These are phyloP conservation scores for Sphenostylis stenocarpa DNA, from an alignment of 306 rosid species.

Conservation along the genomic window DNA sequence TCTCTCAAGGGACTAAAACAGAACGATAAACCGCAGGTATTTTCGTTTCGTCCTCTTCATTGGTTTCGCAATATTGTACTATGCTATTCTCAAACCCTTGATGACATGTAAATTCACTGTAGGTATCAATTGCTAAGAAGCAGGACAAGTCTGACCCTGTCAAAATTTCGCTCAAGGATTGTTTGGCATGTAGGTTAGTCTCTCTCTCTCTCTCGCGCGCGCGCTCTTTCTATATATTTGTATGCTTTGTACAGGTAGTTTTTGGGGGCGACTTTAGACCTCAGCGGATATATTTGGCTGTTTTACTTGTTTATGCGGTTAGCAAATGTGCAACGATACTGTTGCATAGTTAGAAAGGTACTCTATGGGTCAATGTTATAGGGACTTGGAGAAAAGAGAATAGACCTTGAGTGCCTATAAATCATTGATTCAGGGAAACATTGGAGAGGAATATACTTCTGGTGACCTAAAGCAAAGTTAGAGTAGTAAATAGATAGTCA, in stretches of 20 bases:
- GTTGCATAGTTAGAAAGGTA: not conserved
- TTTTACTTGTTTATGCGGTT: not conserved
- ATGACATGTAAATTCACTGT: not conserved
- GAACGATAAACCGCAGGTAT: conserved; percentile 61
- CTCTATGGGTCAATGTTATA: not conserved
- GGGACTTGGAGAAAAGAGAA: not conserved
- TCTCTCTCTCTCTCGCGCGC: not conserved
- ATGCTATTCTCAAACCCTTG: not conserved
- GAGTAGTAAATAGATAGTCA: not conserved
- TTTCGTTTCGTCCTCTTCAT: not conserved
- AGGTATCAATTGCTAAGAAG: conserved; percentile 63
- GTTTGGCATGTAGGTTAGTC: conserved; percentile 93
- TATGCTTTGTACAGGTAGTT: not conserved
- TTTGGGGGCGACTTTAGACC: not conserved
- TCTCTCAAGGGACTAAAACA: conserved; percentile 81
- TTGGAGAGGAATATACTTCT: not conserved
- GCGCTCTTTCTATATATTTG: too few relatives aligned
- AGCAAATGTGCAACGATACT: not conserved
- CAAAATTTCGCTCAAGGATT: conserved; percentile 91
- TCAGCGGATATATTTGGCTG: not conserved
- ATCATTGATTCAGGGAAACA: not conserved
- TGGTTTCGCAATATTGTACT: not conserved
- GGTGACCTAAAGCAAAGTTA: not conserved
- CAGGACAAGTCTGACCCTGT: conserved; percentile 77
- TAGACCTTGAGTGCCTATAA: not conserved